Conservation (phyloP, 2,329 filamentous ascomycete genomes). For the Xylaria arbuscula region DNA sequence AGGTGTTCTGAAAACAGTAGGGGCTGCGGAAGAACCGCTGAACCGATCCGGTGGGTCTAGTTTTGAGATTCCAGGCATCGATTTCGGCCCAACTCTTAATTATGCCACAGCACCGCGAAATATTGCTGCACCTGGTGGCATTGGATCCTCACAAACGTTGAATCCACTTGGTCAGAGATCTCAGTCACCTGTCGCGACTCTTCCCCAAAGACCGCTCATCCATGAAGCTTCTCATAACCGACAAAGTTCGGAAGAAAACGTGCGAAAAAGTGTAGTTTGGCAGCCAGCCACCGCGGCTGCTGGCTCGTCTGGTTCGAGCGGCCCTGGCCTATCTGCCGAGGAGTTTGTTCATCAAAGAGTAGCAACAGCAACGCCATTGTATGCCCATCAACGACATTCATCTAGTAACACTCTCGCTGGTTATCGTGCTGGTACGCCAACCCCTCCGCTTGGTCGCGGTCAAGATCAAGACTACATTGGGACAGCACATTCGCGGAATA, state of each 20-base stretch:
- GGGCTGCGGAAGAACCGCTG: constrained; percentile 56
- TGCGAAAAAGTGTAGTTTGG: constrained; percentile 78
- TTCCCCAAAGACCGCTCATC: constrained; percentile 36
- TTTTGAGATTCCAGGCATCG: constrained; percentile 75
- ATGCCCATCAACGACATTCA: constrained; percentile 69
- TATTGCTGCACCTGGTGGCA: constrained; percentile 35
- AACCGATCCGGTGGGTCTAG: constrained; percentile 42
- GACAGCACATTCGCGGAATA: constrained; percentile 58
- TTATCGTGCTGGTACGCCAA: constrained; percentile 56
- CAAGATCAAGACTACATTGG: constrained; percentile 56
- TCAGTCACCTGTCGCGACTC: constrained; percentile 40
- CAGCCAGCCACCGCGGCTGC: constrained; percentile 71
- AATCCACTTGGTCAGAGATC: constrained; percentile 50
- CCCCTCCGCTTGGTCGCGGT: constrained; percentile 56
- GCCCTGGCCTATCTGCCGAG: constrained; percentile 72
- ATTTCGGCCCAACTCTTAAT: constrained; percentile 87
- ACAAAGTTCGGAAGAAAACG: constrained; percentile 63
- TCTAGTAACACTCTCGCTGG: constrained; percentile 62
- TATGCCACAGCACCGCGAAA: constrained; percentile 56
- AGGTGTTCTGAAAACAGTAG: constrained; percentile 83
- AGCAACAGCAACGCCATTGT: constrained; percentile 64
- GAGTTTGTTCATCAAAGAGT: constrained; percentile 84
- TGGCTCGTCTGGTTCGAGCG: constrained; percentile 60
- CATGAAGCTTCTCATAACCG: constrained; percentile 54
- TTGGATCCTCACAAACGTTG: constrained; percentile 43